phyloP scores from a whole-genome alignment of 495 filamentous ascomycete species.

The Aspergillus kassunensis region DNA sequence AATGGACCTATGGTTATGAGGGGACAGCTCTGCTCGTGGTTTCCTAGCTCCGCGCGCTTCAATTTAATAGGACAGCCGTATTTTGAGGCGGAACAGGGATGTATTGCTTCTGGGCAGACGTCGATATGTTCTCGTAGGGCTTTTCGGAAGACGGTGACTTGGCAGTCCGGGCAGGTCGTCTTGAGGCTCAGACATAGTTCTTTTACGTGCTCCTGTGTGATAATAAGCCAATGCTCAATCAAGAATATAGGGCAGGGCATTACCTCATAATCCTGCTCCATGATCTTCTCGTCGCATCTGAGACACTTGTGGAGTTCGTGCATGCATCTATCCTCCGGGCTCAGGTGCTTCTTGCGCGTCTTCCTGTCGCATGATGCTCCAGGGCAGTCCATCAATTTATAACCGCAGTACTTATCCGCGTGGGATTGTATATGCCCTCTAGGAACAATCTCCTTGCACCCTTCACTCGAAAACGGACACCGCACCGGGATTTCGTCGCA shows the following conservation, averaged over 20 bases:
- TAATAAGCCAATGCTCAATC: not conserved
- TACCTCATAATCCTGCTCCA: constrained; percentile 58
- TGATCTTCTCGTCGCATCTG: constrained; percentile 50
- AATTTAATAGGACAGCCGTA: constrained; percentile 54
- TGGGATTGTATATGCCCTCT: constrained; percentile 70
- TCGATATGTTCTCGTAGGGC: constrained; percentile 49
- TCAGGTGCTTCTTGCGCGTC: constrained; percentile 45
- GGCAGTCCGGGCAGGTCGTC: constrained; percentile 52
- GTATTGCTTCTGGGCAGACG: constrained; percentile 50
- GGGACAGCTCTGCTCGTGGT: constrained; percentile 53
- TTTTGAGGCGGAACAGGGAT: constrained; percentile 50
- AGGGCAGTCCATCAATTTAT: constrained; percentile 62
- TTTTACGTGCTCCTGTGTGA: constrained; percentile 42
- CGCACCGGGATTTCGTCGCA: constrained; percentile 71
- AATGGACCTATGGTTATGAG: constrained; percentile 57
- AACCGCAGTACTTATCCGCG: constrained; percentile 69
- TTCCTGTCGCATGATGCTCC: constrained; percentile 44
- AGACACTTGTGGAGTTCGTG: constrained; percentile 52
- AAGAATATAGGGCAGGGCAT: not conserved
- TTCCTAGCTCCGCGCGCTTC: constrained; percentile 44
- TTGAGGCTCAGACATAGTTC: constrained; percentile 47
- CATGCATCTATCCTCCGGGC: constrained; percentile 45
- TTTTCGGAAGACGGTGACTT: constrained; percentile 40
- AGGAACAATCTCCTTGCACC: constrained; percentile 59
- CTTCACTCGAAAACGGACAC: constrained; percentile 61